Evolutionary conservation across 2,329 filamentous ascomycete species (phyloP).

Genomic region (Nigrograna mackinnonii): DNA sequence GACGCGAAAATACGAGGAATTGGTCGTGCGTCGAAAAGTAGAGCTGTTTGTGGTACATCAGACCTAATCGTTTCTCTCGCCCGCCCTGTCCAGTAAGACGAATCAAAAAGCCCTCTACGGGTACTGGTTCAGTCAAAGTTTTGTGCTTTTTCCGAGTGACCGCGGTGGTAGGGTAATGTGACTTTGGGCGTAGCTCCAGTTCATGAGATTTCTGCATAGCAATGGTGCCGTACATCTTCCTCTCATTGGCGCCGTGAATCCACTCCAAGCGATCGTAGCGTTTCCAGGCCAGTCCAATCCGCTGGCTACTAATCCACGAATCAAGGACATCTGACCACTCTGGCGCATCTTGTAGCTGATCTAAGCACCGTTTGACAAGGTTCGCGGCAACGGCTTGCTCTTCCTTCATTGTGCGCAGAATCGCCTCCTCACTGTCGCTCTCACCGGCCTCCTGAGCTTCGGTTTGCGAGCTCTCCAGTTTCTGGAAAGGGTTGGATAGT

Average conservation of each 20-base stretch:
- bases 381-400: constrained; percentile 60
- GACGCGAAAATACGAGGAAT: constrained; percentile 64
- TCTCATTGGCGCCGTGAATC: constrained; percentile 67
- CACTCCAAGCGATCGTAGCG: constrained; percentile 71
- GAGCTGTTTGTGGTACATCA: constrained; percentile 66
- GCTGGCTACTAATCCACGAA: constrained; percentile 60
- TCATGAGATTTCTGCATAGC: constrained; percentile 70
- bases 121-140: constrained; percentile 60
- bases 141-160: constrained; percentile 43
- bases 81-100: constrained; percentile 67
- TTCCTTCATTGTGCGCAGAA: constrained; percentile 49
- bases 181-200: constrained; percentile 66
- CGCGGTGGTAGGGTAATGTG: constrained; percentile 63
- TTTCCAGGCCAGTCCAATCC: constrained; percentile 70
- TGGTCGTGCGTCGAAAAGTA: constrained; percentile 69
- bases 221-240: constrained; percentile 70
- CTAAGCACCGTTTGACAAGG: constrained; percentile 62
- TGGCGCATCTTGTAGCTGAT: constrained; percentile 58
- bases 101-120: constrained; percentile 68
- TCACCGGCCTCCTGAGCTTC: constrained; percentile 48
- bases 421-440: constrained; percentile 49
- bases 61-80: constrained; percentile 59
- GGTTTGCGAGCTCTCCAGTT: constrained; percentile 50
- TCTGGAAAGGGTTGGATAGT: constrained; percentile 63
- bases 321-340: constrained; percentile 65